Evolutionary conservation across 1,284 basidiomycete species (phyloP).

Genomic region (Austroboletus novae-zelandiae): DNA sequence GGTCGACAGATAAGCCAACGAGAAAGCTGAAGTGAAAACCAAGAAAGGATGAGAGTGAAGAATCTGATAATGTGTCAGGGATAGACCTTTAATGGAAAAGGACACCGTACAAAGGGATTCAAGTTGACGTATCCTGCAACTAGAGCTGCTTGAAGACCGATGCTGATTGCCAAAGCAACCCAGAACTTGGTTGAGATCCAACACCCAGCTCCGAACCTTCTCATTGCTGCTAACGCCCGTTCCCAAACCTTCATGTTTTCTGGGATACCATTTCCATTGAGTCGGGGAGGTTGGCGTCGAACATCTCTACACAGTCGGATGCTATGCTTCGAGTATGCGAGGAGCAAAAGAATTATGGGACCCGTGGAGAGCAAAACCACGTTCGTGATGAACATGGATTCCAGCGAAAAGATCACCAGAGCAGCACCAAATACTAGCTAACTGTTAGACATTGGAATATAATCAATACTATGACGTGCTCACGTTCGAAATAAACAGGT

Average conservation of each 20-base stretch:
- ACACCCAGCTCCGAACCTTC: constrained; percentile 24
- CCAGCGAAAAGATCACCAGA: constrained; percentile 54
- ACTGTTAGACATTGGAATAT: background rate
- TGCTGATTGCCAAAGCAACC: constrained; percentile 47
- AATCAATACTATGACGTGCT: constrained; percentile 25
- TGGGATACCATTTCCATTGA: constrained; percentile 6
- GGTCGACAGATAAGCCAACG: constrained; percentile 47
- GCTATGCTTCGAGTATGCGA: constrained; percentile 38
- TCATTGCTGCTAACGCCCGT: constrained; percentile 9
- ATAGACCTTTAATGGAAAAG: background rate
- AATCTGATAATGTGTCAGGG: constrained; percentile 41
- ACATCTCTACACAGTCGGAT: constrained; percentile 13
- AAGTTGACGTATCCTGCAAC: constrained; percentile 47
- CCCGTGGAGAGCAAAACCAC: constrained; percentile 59
- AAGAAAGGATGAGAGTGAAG: constrained; percentile 56
- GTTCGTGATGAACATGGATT: constrained; percentile 52
- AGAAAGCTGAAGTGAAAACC: constrained; percentile 48
- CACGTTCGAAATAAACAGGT: constrained; percentile 73
- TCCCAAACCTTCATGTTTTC: constrained; percentile 10
- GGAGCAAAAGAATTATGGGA: constrained; percentile 50
- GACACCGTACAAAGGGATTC: constrained; percentile 61
- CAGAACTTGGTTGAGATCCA: constrained; percentile 58
- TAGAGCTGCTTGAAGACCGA: constrained; percentile 47
- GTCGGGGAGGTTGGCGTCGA: constrained; percentile 18
- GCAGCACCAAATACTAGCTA: constrained; percentile 51